A percentile compares a stretch with the other conserved stretches of the same genome.
Conservation (phyloP, 768 basidiomycete species). For the Auricularia sp. region DNA sequence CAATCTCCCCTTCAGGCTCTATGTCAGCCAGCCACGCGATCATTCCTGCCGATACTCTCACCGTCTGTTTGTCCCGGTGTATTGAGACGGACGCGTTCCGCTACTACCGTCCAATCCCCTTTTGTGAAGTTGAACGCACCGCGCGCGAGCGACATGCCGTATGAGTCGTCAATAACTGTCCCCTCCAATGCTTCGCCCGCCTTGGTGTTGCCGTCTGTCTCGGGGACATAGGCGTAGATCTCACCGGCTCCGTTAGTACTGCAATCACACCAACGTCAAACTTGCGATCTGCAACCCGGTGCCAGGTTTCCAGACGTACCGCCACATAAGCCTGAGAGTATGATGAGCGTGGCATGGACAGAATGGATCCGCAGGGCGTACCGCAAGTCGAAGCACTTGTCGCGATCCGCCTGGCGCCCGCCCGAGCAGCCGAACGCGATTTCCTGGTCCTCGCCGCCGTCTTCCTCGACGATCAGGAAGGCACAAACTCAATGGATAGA, state of each 20-base stretch:
- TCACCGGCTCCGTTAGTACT: slow-evolving; percentile 43
- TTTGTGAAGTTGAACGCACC: slow-evolving; percentile 54
- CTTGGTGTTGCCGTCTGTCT: slow-evolving; percentile 9
- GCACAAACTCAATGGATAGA: not conserved
- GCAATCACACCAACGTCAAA: slow-evolving; percentile 25
- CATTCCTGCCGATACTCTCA: slow-evolving; percentile 23
- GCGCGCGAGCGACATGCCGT: slow-evolving; percentile 59
- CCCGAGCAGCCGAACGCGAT: slow-evolving; percentile 50
- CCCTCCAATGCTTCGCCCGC: slow-evolving; percentile 18
- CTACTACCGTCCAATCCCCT: slow-evolving; percentile 59
- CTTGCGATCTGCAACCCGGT: not conserved
- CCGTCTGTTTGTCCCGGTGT: slow-evolving; percentile 60
- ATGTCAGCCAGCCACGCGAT: too few species aligned
- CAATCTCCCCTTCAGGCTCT: slow-evolving; percentile 38
- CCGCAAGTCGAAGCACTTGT: slow-evolving; percentile 52
- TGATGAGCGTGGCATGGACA: not conserved
- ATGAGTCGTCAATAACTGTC: slow-evolving; percentile 40
- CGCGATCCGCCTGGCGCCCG: slow-evolving; percentile 45
- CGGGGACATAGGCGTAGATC: slow-evolving; percentile 62
- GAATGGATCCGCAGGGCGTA: slow-evolving; percentile 1
- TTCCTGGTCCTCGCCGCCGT: slow-evolving; percentile 40
- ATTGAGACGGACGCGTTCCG: slow-evolving; percentile 65
- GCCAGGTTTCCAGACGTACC: slow-evolving; percentile 25
- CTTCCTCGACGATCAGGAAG: not conserved
- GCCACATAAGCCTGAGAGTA: slow-evolving; percentile 46